Evolutionary conservation across 352 stramenopile genomes (phyloP).

Genomic region (Pythium dissimile): DNA sequence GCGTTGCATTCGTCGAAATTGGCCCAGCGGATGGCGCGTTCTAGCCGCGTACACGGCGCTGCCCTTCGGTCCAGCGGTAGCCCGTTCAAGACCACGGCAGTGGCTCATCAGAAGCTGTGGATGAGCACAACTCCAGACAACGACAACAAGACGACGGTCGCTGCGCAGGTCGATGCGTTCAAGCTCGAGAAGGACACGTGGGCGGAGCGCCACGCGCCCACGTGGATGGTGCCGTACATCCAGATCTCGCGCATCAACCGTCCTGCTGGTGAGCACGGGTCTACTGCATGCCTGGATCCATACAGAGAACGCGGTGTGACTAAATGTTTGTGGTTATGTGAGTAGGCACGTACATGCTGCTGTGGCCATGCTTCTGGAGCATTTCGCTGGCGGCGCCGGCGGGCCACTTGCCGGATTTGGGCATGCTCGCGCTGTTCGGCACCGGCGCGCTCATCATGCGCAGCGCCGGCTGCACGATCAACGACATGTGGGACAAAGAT

Average conservation of each 20-base stretch:
- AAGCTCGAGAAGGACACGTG: conserved; percentile 84
- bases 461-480: conserved; percentile 98
- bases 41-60: neutral
- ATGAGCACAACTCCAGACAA: neutral
- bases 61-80: neutral
- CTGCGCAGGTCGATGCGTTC: conserved; percentile 33
- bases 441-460: conserved; percentile 96
- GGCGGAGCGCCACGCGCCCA: conserved; percentile 68
- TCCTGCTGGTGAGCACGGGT: conserved; percentile 44
- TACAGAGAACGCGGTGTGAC: neutral
- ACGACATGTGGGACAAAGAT: conserved; percentile 99
- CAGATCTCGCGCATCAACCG: conserved; percentile 85
- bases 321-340: neutral
- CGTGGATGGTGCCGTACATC: conserved; percentile 84
- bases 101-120: conserved; percentile 4
- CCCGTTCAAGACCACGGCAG: neutral
- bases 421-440: conserved; percentile 78
- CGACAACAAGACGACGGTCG: neutral
- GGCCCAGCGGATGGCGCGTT: conserved; percentile 8
- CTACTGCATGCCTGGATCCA: no score
- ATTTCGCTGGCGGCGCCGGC: conserved; percentile 91
- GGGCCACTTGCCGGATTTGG: conserved; percentile 74
- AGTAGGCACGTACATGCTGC: conserved; percentile 93
- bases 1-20: conserved; percentile 14
- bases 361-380: conserved; percentile 97